A percentile compares a stretch with the other conserved stretches of the same genome.
phyloP scores from a whole-genome alignment of 495 filamentous ascomycete genomes.

The Penicillium dipodomyicola region DNA sequence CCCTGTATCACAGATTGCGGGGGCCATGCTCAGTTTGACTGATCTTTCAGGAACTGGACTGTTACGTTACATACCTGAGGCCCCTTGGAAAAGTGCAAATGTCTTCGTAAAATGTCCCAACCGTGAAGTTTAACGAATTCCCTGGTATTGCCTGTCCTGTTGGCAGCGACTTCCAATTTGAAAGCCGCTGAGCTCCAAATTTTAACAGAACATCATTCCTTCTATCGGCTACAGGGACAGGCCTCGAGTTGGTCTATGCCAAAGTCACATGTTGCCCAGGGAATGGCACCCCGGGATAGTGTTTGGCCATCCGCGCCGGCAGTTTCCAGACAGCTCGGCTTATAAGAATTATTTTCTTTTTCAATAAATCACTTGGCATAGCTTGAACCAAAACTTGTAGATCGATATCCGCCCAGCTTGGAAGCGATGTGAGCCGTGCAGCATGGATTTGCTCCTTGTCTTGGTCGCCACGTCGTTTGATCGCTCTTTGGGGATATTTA shows the following conservation, averaged over 20 bases:
- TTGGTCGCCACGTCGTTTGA: conserved; percentile 44
- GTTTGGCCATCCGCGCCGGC: conserved; percentile 44
- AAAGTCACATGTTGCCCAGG: conserved; percentile 25
- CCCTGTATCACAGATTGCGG: background rate
- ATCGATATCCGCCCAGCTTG: conserved; percentile 46
- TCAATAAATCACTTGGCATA: conserved; percentile 41
- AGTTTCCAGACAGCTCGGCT: conserved; percentile 35
- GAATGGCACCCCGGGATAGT: conserved; percentile 44
- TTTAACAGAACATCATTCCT: background rate
- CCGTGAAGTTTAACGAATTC: background rate
- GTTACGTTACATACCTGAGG: background rate
- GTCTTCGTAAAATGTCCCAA: too few relatives aligned
- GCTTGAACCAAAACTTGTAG: conserved; percentile 44
- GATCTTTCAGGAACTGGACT: background rate
- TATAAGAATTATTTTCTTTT: conserved; percentile 16
- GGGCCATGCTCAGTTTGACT: background rate
- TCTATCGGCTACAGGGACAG: conserved; percentile 41
- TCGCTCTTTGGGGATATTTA: conserved; percentile 33
- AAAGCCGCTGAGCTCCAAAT: background rate
- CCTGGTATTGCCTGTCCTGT: conserved; percentile 6
- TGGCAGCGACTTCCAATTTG: conserved; percentile 8
- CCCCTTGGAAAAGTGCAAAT: background rate
- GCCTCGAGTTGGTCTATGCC: conserved; percentile 34
- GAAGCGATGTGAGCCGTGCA: conserved; percentile 44
- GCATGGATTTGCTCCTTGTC: conserved; percentile 46